Evolutionary conservation across 805 yeast genomes (phyloP), one percentile per base, ranked within the genome.

Genomic region (Metschnikowia baotianmanensis): DNA sequence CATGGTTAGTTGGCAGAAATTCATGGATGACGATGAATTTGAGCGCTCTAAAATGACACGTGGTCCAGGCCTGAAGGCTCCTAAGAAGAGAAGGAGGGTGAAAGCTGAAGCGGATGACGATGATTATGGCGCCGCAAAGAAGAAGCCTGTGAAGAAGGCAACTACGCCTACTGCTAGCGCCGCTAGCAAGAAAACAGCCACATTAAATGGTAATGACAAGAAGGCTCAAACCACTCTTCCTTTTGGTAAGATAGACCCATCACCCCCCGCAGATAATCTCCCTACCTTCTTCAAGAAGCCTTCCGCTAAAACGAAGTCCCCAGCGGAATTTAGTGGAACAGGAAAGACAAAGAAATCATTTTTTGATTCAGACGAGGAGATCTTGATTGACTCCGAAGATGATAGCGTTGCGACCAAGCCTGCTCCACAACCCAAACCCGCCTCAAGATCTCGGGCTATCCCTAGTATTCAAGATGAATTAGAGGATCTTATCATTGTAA

Each of bases 11-110:
- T 93, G 91, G 82, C 74, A 80, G 1, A 65, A 73, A 42, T 89
- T 86, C 60, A 63, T 87, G 56, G 71, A 68, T 22, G 77, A 72
- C 9, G 96, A 90, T 59, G 75, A 72, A 40, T 76, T 74, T 42
- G 75, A 74, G 43, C 76, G 88, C 47, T 68, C 72, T 25, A 69
- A 74, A 25, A 58, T 77, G 40, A 60, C 71, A n/a, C 65, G 76
- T 3, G 66, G 59, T 28, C 67, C 40, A 10, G 44, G 40, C 7
- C 46, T 65, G 43, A 74, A 69, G 33, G 67, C 76, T 16, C 63
- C 68, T 25, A 72, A 66, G 46, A 67, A 65, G 38, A 66, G 67
- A 19, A 46, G 43, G 25, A 56, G 53, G 44, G 48, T 37, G 16
- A 43, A 42, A 43, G 38, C 42, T 12, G 48, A 48, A 12, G 41